These are phyloP conservation scores for Cercospora sp. DNA, from an alignment of 2,329 filamentous ascomycete genomes.

Conservation along the genomic window DNA sequence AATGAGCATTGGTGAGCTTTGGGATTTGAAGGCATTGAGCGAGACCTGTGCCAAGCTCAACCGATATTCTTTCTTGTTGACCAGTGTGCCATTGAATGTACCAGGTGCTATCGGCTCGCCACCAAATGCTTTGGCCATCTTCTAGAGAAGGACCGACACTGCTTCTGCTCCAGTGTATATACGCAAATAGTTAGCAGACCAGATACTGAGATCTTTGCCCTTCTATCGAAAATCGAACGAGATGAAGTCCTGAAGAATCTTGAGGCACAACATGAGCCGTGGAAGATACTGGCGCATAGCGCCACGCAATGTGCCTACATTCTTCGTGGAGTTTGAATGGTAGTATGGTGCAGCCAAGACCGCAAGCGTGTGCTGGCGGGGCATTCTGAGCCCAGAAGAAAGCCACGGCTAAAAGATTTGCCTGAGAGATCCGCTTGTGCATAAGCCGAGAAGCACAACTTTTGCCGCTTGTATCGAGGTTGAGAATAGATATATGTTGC, in stretches of 20 bases:
- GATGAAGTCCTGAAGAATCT: not conserved
- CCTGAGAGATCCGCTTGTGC: not conserved
- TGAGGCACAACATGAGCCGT: not conserved
- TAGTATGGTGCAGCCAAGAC: not conserved
- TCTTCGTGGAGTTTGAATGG: not conserved
- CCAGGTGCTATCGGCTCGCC: conserved; percentile 40
- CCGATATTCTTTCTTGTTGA: conserved; percentile 49
- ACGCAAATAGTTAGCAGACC: not conserved
- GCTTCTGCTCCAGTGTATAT: not conserved
- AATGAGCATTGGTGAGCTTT: conserved; percentile 49
- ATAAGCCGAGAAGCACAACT: not conserved
- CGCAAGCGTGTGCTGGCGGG: not conserved
- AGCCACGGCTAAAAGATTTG: not conserved
- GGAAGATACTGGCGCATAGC: not conserved
- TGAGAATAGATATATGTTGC: not conserved
- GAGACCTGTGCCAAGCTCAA: conserved; percentile 41
- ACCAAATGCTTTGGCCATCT: conserved; percentile 39
- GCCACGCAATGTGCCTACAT: not conserved
- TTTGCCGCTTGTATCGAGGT: not conserved
- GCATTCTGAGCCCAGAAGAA: not conserved
- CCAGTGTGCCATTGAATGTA: conserved; percentile 47
- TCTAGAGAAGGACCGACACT: conserved; percentile 21
- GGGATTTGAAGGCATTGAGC: conserved; percentile 46
- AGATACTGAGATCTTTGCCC: not conserved
- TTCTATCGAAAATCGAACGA: not conserved